A percentile compares a stretch with the other conserved stretches of the same genome.
These are phyloP conservation scores for Fagus crenata DNA, from an alignment of 306 rosid genomes.

Conservation along the genomic window DNA sequence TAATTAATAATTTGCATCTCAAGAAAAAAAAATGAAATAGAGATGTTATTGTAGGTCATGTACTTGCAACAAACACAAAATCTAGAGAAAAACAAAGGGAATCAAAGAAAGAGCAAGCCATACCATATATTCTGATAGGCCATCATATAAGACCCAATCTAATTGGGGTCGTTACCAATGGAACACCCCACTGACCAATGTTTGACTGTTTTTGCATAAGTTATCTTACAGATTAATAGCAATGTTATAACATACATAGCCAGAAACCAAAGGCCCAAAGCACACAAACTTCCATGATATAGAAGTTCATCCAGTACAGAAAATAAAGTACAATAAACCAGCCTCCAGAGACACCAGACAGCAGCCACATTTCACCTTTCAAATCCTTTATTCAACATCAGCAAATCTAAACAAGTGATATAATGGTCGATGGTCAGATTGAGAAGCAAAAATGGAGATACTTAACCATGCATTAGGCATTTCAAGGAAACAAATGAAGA, in stretches of 20 bases:
- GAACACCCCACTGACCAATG: not conserved
- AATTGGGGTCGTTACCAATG: not conserved
- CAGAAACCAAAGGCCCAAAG: not conserved
- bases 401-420: slow-evolving; percentile 27
- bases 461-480: not conserved
- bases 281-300: not conserved
- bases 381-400: slow-evolving; percentile 14
- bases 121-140: not conserved
- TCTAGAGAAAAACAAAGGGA: not conserved
- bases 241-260: not conserved
- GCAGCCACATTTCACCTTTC: not conserved
- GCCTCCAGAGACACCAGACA: not conserved
- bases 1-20: too few relatives aligned
- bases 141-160: not conserved
- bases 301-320: not conserved
- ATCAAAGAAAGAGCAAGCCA: not conserved
- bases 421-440: not conserved
- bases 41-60: too few relatives aligned
- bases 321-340: slow-evolving; percentile 13
- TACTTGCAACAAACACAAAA: too few relatives aligned
- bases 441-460: not conserved
- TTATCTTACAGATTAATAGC: not conserved
- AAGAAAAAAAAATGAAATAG: too few relatives aligned
- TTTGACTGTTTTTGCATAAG: not conserved
- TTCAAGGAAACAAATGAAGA: not conserved